These are phyloP conservation scores for Cyclospora cayetanensis DNA, from an alignment of 169 alveolate genomes.

Conservation along the genomic window DNA sequence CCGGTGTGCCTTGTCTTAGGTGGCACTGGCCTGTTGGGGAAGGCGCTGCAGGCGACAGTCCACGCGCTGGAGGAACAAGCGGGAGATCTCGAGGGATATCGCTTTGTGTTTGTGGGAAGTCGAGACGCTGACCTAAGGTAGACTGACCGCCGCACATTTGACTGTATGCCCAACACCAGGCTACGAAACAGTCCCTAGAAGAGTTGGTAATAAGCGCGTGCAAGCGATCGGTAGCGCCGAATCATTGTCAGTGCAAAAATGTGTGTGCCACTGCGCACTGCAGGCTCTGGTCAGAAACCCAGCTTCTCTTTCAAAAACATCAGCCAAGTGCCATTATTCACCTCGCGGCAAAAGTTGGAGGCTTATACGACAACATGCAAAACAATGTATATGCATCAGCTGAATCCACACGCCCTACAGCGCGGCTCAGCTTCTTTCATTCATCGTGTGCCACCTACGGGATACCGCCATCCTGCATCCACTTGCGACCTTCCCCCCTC, in stretches of 20 bases:
- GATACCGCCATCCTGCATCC: too few relatives aligned
- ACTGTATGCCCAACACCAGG: too few relatives aligned
- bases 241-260: neutral
- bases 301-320: slow-evolving; percentile 62
- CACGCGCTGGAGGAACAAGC: slow-evolving; percentile 22
- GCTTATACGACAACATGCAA: slow-evolving; percentile 77
- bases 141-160: neutral
- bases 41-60: slow-evolving; percentile 61
- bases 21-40: slow-evolving; percentile 72
- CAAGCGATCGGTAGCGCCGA: neutral
- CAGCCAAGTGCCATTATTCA: slow-evolving; percentile 76
- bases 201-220: neutral
- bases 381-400: too few relatives aligned
- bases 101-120: slow-evolving; percentile 57
- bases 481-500: too few relatives aligned
- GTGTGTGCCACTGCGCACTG: neutral
- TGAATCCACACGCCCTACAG: too few relatives aligned
- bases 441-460: too few relatives aligned
- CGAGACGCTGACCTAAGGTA: slow-evolving; percentile 68
- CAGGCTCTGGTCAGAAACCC: slow-evolving; percentile 46
- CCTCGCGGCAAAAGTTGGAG: slow-evolving; percentile 80
- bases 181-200: neutral
- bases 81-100: slow-evolving; percentile 17
- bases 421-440: too few relatives aligned
- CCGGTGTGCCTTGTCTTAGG: slow-evolving; percentile 73